These are phyloP conservation scores for Oidium heveae DNA, from an alignment of 2,329 filamentous ascomycete genomes.

Conservation along the genomic window DNA sequence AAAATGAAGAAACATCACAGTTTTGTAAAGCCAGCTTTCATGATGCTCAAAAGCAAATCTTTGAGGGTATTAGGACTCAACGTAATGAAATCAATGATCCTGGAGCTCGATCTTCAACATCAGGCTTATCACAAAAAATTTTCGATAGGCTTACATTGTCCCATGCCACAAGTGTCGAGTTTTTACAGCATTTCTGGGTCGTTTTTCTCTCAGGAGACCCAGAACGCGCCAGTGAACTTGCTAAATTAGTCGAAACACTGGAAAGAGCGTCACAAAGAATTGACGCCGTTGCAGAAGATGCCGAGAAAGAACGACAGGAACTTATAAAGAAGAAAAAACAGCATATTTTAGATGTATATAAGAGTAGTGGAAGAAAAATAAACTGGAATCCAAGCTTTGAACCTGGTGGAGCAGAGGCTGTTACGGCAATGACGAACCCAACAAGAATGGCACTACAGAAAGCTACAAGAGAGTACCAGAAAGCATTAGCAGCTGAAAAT, in stretches of 20 bases:
- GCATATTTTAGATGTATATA: constrained; percentile 43
- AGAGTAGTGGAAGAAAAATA: constrained; percentile 48
- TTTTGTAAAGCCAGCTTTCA: constrained; percentile 43
- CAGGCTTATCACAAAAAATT: constrained; percentile 22
- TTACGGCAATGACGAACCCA: constrained; percentile 51
- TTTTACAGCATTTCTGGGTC: constrained; percentile 91
- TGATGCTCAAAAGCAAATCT: constrained; percentile 38
- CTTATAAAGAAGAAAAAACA: constrained; percentile 40
- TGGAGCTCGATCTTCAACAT: constrained; percentile 8
- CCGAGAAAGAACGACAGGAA: constrained; percentile 47
- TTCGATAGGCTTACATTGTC: constrained; percentile 45
- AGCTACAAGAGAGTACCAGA: constrained; percentile 46
- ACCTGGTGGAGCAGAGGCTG: constrained; percentile 49
- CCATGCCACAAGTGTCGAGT: constrained; percentile 82
- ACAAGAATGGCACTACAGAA: constrained; percentile 44
- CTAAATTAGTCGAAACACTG: constrained; percentile 61
- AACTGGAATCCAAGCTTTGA: constrained; percentile 42
- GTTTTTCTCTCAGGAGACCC: constrained; percentile 75
- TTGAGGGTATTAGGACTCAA: constrained; percentile 36
- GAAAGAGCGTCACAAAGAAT: constrained; percentile 55
- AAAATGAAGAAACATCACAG: constrained; percentile 28
- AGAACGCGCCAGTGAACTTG: constrained; percentile 55
- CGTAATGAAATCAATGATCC: constrained; percentile 30
- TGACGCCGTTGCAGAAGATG: constrained; percentile 52
- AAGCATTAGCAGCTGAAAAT: constrained; percentile 38